Conservation (phyloP, 2,329 filamentous ascomycete species). For the Chaetothyriales sp. region DNA sequence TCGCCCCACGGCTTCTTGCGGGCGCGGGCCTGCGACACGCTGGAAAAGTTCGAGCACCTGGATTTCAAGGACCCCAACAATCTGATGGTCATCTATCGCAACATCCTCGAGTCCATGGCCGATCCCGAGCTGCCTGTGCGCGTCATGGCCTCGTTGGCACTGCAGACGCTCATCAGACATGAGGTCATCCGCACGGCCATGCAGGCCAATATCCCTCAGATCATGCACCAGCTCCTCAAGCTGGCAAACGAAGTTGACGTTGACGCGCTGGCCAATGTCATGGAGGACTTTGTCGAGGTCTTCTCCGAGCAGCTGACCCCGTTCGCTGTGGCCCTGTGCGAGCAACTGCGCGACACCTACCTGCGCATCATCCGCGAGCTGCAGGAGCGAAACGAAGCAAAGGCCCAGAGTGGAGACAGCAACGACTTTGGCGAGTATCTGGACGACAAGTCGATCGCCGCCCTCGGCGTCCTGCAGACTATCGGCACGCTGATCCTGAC, state of each 20-base stretch:
- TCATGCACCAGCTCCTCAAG: slow-evolving; percentile 97
- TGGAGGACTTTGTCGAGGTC: slow-evolving; percentile 99
- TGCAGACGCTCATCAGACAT: slow-evolving; percentile 91
- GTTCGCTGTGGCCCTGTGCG: slow-evolving; percentile 88
- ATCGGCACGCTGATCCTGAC: slow-evolving; percentile 96
- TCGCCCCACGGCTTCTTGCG: slow-evolving; percentile 84
- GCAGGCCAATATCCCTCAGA: slow-evolving; percentile 95
- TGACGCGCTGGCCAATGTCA: slow-evolving; percentile 91
- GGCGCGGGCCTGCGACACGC: slow-evolving; percentile 86
- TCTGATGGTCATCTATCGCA: slow-evolving; percentile 87
- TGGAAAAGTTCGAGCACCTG: slow-evolving; percentile 95
- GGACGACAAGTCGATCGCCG: slow-evolving; percentile 97
- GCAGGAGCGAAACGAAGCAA: slow-evolving; percentile 67
- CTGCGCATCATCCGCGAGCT: slow-evolving; percentile 85
- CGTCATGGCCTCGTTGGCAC: slow-evolving; percentile 81
- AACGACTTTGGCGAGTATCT: slow-evolving; percentile 83
- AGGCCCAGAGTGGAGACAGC: slow-evolving; percentile 48
- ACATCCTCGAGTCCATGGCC: slow-evolving; percentile 93
- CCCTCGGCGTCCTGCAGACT: slow-evolving; percentile 87
- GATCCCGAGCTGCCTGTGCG: slow-evolving; percentile 86
- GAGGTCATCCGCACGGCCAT: slow-evolving; percentile 88
- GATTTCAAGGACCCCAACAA: slow-evolving; percentile 96
- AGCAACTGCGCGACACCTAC: slow-evolving; percentile 92
- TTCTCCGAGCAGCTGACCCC: slow-evolving; percentile 95
- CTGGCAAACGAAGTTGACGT: slow-evolving; percentile 96